phyloP scores from a whole-genome alignment of 73 alveolate species.

The Paramecium sexaurelia region DNA sequence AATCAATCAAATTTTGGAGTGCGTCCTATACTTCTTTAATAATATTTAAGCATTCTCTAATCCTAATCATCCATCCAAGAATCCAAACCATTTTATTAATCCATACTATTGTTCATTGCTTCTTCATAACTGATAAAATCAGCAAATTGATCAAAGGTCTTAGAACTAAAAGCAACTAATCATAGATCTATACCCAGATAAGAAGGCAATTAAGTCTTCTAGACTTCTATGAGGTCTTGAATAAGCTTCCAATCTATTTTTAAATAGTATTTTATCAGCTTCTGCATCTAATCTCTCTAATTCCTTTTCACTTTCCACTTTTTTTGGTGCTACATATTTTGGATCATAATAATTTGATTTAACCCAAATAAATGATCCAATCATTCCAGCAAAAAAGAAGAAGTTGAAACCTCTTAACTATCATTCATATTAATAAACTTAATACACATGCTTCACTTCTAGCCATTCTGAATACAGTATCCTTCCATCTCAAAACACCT shows the following conservation, averaged over 20 bases:
- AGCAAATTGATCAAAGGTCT: slow-evolving; percentile 6
- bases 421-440: not conserved
- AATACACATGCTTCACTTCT: slow-evolving; percentile 33
- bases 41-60: slow-evolving; percentile 56
- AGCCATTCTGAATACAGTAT: not conserved
- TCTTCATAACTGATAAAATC: slow-evolving; percentile 22
- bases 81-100: slow-evolving; percentile 41
- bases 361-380: not conserved
- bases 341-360: slow-evolving; percentile 17
- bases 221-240: slow-evolving; percentile 12
- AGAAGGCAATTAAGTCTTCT: not conserved
- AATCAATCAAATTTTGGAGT: not conserved
- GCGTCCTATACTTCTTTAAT: slow-evolving; percentile 55
- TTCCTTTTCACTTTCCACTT: not conserved
- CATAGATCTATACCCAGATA: not conserved
- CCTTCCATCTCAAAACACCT: slow-evolving; percentile 45
- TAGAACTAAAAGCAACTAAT: not conserved
- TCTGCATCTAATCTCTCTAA: slow-evolving; percentile 26
- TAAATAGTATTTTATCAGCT: not conserved
- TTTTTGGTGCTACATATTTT: slow-evolving; percentile 12
- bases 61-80: slow-evolving; percentile 55
- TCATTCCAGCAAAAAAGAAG: slow-evolving; percentile 9
- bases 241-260: slow-evolving; percentile 19
- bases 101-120: slow-evolving; percentile 28
- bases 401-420: slow-evolving; percentile 31